A percentile compares a stretch with the other conserved stretches of the same genome.
phyloP scores from a whole-genome alignment of 352 stramenopile species.

The Pythium utonaiense region DNA sequence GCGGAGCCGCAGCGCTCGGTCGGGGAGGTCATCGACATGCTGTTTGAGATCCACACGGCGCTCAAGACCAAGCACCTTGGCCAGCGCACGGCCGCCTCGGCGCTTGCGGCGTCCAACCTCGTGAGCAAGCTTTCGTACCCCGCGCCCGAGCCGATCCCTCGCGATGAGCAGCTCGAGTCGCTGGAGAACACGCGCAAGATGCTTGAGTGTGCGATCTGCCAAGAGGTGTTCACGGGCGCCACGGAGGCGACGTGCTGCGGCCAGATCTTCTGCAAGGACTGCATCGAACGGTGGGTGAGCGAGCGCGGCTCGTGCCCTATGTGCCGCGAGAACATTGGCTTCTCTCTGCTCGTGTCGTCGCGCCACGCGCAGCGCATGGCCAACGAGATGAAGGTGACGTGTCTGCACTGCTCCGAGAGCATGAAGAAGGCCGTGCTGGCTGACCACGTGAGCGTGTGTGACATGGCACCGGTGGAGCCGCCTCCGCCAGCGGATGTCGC shows the following conservation, averaged over 20 bases:
- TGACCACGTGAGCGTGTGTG: constrained; percentile 62
- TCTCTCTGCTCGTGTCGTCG: constrained; percentile 56
- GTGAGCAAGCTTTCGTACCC: constrained; percentile 69
- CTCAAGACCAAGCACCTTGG: constrained; percentile 76
- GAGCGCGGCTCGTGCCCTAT: constrained; percentile 78
- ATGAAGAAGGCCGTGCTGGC: constrained; percentile 75
- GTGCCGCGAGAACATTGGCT: constrained; percentile 73
- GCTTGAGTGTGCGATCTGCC: constrained; percentile 84
- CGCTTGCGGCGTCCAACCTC: constrained; percentile 69
- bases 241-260: constrained; percentile 81
- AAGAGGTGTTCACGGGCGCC: constrained; percentile 72
- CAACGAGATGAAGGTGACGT: constrained; percentile 81
- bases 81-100: constrained; percentile 69
- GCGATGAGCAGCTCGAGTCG: constrained; percentile 73
- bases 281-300: constrained; percentile 83
- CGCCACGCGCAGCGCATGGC: constrained; percentile 80
- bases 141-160: constrained; percentile 42
- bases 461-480: constrained; percentile 67
- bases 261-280: constrained; percentile 83
- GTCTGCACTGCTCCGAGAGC: constrained; percentile 50
- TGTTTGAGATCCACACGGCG: constrained; percentile 84
- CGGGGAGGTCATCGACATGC: constrained; percentile 73
- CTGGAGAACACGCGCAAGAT: constrained; percentile 83
- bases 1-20: constrained; percentile 25
- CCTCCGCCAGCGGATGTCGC: constrained; percentile 69